Conservation (phyloP, 2,329 filamentous ascomycete genomes). For the Alternaria infectoria region DNA sequence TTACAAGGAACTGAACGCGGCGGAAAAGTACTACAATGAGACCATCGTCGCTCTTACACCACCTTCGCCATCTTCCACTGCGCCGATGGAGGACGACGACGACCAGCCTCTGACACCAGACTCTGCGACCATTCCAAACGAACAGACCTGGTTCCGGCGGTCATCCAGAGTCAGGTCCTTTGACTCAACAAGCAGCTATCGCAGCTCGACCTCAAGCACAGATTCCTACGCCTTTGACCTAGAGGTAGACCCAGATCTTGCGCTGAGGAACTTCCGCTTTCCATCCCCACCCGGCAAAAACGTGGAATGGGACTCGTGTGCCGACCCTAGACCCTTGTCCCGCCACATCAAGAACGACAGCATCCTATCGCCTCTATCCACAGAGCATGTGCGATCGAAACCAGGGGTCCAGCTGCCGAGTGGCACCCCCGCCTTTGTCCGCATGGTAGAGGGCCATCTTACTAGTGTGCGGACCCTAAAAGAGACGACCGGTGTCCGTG, state of each 20-base stretch:
- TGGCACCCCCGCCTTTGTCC: slow-evolving; percentile 33
- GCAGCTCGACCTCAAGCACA: slow-evolving; percentile 29
- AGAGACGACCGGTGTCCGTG: slow-evolving; percentile 11
- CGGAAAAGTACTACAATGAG: slow-evolving; percentile 44
- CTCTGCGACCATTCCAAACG: slow-evolving; percentile 23
- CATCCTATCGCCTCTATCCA: slow-evolving; percentile 3
- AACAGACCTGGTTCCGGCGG: slow-evolving; percentile 14
- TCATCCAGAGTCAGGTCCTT: slow-evolving; percentile 28
- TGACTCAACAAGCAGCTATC: slow-evolving; percentile 17
- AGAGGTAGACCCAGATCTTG: slow-evolving; percentile 13
- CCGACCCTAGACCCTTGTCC: not conserved
- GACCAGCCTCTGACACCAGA: slow-evolving; percentile 25
- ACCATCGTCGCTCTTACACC: slow-evolving; percentile 34
- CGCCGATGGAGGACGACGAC: slow-evolving; percentile 22
- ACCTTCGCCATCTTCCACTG: slow-evolving; percentile 1
- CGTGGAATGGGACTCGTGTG: not conserved
- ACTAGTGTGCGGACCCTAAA: slow-evolving; percentile 33
- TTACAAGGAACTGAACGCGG: slow-evolving; percentile 37
- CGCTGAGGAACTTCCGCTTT: slow-evolving; percentile 3
- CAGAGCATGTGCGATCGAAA: not conserved
- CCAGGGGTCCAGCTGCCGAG: slow-evolving; percentile 19
- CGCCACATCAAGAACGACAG: not conserved
- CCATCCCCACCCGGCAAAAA: slow-evolving; percentile 5
- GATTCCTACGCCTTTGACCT: slow-evolving; percentile 24
- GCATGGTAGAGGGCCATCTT: slow-evolving; percentile 39